These are phyloP conservation scores for Thelonectria discophora DNA, from an alignment of 2,329 filamentous ascomycete genomes.

Conservation along the genomic window DNA sequence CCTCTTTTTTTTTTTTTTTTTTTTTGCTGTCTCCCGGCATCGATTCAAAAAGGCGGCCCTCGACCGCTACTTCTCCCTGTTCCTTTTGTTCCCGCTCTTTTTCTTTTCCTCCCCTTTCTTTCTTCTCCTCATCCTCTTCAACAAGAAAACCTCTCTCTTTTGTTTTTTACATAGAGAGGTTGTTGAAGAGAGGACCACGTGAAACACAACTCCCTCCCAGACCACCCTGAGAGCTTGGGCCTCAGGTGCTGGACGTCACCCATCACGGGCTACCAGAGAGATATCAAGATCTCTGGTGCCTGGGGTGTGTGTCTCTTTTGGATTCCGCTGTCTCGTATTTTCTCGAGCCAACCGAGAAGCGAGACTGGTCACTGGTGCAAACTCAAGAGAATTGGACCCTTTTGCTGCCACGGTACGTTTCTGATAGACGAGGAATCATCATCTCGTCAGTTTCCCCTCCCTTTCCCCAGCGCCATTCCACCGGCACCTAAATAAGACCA, in stretches of 20 bases:
- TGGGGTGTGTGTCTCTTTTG: background rate
- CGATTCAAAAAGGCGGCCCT: conserved; percentile 23
- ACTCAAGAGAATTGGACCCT: too few species aligned
- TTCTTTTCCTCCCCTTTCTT: conserved; percentile 10
- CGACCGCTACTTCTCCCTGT: conserved; percentile 26
- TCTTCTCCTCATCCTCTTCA: background rate
- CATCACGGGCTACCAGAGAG: background rate
- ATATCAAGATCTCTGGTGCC: background rate
- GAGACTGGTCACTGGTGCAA: too few species aligned
- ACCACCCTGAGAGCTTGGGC: conserved; percentile 12
- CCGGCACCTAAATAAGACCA: too few species aligned
- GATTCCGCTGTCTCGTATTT: background rate
- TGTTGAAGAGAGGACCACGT: conserved; percentile 36
- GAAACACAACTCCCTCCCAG: too few species aligned
- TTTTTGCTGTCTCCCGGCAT: background rate
- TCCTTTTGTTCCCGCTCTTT: conserved; percentile 1
- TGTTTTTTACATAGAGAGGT: conserved; percentile 1
- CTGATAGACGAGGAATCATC: too few species aligned
- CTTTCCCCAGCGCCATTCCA: too few species aligned
- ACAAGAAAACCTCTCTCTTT: conserved; percentile 2
- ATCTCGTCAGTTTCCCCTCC: too few species aligned
- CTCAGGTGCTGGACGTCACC: conserved; percentile 8
- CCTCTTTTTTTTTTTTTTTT: too few species aligned
- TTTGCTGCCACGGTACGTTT: too few species aligned
- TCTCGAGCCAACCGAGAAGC: background rate